Percentiles rank a stretch among this genome's conserved stretches.
Evolutionary conservation across 2,329 filamentous ascomycete species (phyloP).

Genomic region (Xylaria polymorpha): DNA sequence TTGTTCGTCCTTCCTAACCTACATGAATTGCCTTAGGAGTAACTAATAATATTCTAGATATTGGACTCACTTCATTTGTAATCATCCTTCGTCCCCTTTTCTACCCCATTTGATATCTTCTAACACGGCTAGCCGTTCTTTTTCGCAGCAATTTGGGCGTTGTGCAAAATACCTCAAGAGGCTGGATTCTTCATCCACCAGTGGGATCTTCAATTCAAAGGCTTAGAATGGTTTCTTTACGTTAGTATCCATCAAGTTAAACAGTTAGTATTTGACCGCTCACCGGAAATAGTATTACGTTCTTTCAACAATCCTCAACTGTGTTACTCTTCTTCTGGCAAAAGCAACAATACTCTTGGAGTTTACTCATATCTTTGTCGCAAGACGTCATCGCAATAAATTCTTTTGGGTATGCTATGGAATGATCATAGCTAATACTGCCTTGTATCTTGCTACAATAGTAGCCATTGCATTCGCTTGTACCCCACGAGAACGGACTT

Average conservation of each 20-base stretch:
- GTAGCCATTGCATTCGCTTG: conserved; percentile 8
- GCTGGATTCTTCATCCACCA: conserved; percentile 30
- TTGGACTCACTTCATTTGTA: conserved; percentile 22
- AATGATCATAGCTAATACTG: conserved; percentile 18
- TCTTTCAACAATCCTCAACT: conserved; percentile 18
- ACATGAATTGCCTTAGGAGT: neutral
- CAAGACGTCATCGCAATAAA: neutral
- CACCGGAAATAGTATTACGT: conserved; percentile 9
- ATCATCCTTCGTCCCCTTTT: neutral
- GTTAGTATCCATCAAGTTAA: conserved; percentile 10
- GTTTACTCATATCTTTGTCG: conserved; percentile 27
- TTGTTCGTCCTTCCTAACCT: conserved; percentile 7
- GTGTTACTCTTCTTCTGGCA: conserved; percentile 9
- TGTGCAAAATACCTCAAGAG: neutral
- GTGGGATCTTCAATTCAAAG: conserved; percentile 18
- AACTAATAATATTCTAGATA: conserved; percentile 16
- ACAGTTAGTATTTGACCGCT: neutral
- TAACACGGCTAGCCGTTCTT: conserved; percentile 26
- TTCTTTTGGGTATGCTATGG: conserved; percentile 27
- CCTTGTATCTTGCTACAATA: conserved; percentile 23
- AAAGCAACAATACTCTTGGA: conserved; percentile 28
- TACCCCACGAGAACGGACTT: conserved; percentile 15
- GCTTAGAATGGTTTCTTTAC: conserved; percentile 15
- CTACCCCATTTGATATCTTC: neutral
- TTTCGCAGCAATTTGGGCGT: neutral